phyloP scores from a whole-genome alignment of 2,329 filamentous ascomycete species.

The Beauveria sp. region DNA sequence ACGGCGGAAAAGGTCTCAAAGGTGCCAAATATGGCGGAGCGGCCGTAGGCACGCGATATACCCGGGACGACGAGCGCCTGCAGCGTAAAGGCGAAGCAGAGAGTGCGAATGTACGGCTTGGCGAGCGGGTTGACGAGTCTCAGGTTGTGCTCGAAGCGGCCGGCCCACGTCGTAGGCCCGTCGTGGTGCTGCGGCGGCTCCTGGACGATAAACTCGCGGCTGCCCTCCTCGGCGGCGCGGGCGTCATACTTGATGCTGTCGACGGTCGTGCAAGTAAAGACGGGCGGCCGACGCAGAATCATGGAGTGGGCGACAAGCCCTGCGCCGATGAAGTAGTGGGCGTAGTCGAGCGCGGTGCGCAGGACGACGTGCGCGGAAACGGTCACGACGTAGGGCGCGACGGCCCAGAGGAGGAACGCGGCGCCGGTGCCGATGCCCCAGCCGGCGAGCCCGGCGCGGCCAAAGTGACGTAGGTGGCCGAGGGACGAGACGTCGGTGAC shows the following conservation, averaged over 20 bases:
- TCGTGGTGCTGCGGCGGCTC: neutral
- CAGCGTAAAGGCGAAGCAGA: conserved; percentile 18
- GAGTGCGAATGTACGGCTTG: conserved; percentile 20
- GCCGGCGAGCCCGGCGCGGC: conserved; percentile 23
- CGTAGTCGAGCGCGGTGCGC: conserved; percentile 21
- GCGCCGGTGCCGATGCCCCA: conserved; percentile 29
- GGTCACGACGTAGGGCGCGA: conserved; percentile 23
- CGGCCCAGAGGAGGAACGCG: conserved; percentile 21
- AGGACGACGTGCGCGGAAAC: conserved; percentile 20
- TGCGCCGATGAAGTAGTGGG: conserved; percentile 20
- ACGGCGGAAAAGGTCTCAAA: conserved; percentile 23
- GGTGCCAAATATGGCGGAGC: conserved; percentile 16
- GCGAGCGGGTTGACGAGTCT: conserved; percentile 13
- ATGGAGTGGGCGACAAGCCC: conserved; percentile 22
- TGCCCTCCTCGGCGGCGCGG: conserved; percentile 11
- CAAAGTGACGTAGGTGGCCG: conserved; percentile 23
- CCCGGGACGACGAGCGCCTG: conserved; percentile 22
- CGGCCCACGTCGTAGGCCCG: neutral
- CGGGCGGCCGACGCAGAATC: conserved; percentile 20
- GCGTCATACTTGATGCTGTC: conserved; percentile 16
- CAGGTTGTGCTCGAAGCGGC: conserved; percentile 14
- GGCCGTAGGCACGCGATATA: conserved; percentile 21
- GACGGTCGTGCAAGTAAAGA: conserved; percentile 14
- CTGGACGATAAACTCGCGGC: neutral
- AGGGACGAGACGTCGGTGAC: conserved; percentile 26